Evolutionary conservation across 805 yeast genomes (phyloP).

Genomic region (Myxozyma lipomycoides): DNA sequence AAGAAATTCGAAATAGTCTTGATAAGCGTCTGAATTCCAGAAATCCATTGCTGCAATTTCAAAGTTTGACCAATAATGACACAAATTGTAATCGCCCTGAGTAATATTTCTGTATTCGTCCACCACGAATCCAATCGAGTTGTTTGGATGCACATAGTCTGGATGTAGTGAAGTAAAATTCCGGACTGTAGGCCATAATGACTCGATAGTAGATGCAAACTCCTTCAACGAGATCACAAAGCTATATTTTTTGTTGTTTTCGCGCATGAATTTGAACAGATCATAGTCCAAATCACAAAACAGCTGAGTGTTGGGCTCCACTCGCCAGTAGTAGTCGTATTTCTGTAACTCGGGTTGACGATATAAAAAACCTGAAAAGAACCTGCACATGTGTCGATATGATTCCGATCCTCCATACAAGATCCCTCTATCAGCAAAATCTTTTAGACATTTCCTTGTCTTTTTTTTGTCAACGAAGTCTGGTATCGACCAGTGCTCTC

Average conservation of each 20-base stretch:
- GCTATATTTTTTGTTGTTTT: constrained; percentile 56
- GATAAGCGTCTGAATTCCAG: constrained; percentile 52
- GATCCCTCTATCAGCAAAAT: constrained; percentile 45
- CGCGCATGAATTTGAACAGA: constrained; percentile 52
- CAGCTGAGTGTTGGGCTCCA: constrained; percentile 75
- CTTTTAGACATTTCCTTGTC: constrained; percentile 46
- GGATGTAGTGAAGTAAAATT: constrained; percentile 46
- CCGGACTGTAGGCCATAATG: constrained; percentile 57
- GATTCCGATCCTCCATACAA: constrained; percentile 57
- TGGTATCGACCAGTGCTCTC: constrained; percentile 55
- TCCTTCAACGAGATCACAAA: constrained; percentile 66
- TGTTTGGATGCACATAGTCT: constrained; percentile 57
- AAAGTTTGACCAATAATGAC: constrained; percentile 81
- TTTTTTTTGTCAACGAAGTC: constrained; percentile 52
- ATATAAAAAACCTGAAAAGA: constrained; percentile 70
- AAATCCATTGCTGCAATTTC: constrained; percentile 59
- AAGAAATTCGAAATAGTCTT: constrained; percentile 50
- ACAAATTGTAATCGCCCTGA: constrained; percentile 54
- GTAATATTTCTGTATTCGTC: constrained; percentile 51
- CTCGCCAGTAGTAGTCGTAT: constrained; percentile 75
- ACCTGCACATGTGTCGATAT: constrained; percentile 79
- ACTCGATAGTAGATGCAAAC: constrained; percentile 48
- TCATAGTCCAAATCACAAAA: constrained; percentile 68
- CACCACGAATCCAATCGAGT: constrained; percentile 53
- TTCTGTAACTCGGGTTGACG: constrained; percentile 53